Evolutionary conservation across 768 basidiomycete species (phyloP), one percentile per base, ranked within the genome.

Genomic region (Pluteus cervinus): DNA sequence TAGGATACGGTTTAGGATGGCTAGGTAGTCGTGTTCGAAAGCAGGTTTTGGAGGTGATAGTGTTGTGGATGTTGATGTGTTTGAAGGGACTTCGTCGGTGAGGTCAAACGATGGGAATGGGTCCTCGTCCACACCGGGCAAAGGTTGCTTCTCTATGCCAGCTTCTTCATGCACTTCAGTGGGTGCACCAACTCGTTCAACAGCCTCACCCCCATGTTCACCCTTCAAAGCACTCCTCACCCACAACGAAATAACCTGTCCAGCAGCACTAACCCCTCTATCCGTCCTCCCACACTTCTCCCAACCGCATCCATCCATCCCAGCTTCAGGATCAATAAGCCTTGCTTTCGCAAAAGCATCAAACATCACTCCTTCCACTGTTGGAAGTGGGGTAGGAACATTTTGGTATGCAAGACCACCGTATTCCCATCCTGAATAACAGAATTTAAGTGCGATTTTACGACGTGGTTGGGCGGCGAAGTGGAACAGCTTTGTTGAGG

Each of bases 221-320:
- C 43, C 8, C 15, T 52, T 61, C 29, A 81, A 56, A 7, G 76
- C 74, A 57, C 89, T 91, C 41, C 92, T 67, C 9, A 96, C 80
- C 84, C 88, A 92, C 6, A 99, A 68, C 34, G 86, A 89, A 34
- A 97, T 71, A 16, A 98, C 92, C 56, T 98, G 94, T 3, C 90
- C 92, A 6, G 85, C 86, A 25, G 85, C 88, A 55, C 91, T 94
- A 41, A 99, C 96, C 0, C 94, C 93, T 14, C 83, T 73, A 68
- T 99, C 96, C 18, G 96, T 98, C 52, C 96, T 63, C 9, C 96
- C 94, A 58, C 96, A 97, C 47, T 77, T 73, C 53, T 86, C 81
- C 80, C 88, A 98, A 24, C 77, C 86, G 52, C 90, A 92, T 0
- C 87, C 93, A 11, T 92, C 84, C 39, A 85, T 65, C 4, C 89